Conservation (phyloP, 805 yeast genomes). For the Cyberlindnera xishuangbannaensis region DNA sequence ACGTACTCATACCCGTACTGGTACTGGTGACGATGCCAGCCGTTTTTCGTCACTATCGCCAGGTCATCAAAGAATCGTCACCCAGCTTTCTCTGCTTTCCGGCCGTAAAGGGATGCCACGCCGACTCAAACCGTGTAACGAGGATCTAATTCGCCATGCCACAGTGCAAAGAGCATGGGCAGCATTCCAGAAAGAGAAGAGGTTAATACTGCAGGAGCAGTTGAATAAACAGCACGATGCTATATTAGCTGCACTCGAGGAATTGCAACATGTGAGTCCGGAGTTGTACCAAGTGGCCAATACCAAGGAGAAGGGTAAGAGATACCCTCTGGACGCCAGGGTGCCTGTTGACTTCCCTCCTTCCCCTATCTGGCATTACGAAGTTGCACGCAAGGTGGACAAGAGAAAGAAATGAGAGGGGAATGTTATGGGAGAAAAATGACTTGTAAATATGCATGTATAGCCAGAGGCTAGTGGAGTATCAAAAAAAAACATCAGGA, state of each 20-base stretch:
- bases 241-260: constrained; percentile 68
- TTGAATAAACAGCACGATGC: constrained; percentile 57
- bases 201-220: constrained; percentile 35
- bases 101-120: constrained; percentile 88
- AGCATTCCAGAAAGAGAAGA: constrained; percentile 47
- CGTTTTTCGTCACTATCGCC: constrained; percentile 35
- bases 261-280: constrained; percentile 46
- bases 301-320: constrained; percentile 41
- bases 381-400: constrained; percentile 29
- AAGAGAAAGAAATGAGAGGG: constrained; percentile 2
- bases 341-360: constrained; percentile 92
- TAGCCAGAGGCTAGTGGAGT: too few species aligned
- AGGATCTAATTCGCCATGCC: constrained; percentile 81
- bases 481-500: too few species aligned
- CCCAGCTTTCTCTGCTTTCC: constrained; percentile 69
- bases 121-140: constrained; percentile 64
- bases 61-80: constrained; percentile 41
- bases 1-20: constrained; percentile 45
- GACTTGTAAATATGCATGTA: constrained; percentile 3
- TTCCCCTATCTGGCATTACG: constrained; percentile 68
- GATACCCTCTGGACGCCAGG: constrained; percentile 80
- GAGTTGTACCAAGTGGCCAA: constrained; percentile 61
- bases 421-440: too few species aligned
- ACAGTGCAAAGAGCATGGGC: constrained; percentile 83
- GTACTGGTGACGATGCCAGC: too few species aligned